Percentiles rank a stretch among this genome's conserved stretches.
These are phyloP conservation scores for Pleurotus platypus DNA, from an alignment of 768 basidiomycete genomes.

Conservation along the genomic window DNA sequence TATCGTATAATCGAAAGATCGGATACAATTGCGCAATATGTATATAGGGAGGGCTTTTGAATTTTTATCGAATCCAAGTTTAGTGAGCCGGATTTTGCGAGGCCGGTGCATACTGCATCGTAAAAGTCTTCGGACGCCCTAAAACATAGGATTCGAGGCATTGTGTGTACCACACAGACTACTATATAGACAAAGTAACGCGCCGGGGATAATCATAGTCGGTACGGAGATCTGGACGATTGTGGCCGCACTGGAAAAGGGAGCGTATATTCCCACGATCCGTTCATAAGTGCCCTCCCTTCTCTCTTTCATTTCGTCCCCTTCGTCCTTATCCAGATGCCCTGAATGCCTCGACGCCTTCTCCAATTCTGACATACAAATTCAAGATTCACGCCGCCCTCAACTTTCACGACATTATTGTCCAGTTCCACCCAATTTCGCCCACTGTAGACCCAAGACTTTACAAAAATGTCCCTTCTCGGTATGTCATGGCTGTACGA, in stretches of 20 bases:
- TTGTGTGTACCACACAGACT: not conserved
- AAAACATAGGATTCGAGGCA: too few species aligned
- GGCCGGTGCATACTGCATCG: too few species aligned
- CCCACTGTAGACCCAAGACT: not conserved
- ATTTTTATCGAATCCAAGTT: too few species aligned
- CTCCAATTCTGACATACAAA: not conserved
- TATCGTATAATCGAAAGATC: too few species aligned
- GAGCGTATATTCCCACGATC: constrained; percentile 2
- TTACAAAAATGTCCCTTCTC: constrained; percentile 1
- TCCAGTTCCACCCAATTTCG: not conserved
- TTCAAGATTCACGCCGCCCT: not conserved
- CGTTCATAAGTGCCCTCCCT: constrained; percentile 3
- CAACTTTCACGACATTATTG: not conserved
- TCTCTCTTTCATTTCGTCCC: constrained; percentile 7
- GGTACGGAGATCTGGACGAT: not conserved
- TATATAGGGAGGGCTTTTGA: too few species aligned
- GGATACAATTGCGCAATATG: too few species aligned
- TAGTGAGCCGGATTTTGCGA: too few species aligned
- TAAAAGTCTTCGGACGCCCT: too few species aligned
- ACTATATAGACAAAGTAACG: not conserved
- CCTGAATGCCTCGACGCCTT: not conserved
- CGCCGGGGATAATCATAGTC: not conserved
- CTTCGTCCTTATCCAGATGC: constrained; percentile 5
- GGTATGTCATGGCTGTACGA: constrained; percentile 4
- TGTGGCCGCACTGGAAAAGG: not conserved